Conservation (phyloP, 257 asterid genomes). For the Solanum appendiculatum region DNA sequence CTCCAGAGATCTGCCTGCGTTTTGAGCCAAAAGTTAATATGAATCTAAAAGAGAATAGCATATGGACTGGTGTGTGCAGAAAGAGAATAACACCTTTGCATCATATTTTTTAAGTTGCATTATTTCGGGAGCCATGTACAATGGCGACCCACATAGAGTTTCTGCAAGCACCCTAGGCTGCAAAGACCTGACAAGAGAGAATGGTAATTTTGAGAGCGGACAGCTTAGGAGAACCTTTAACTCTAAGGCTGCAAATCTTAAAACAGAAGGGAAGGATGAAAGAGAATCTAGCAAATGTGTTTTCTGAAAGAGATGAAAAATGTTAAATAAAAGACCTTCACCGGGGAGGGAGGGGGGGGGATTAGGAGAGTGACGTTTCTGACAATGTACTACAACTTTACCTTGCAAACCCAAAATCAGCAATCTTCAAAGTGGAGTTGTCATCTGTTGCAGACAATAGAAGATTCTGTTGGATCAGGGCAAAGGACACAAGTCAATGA, state of each 20-base stretch:
- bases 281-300: background rate
- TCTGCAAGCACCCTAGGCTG: slow-evolving; percentile 72
- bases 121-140: slow-evolving; percentile 98
- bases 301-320: background rate
- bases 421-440: slow-evolving; percentile 32
- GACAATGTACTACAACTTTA: slow-evolving; percentile 5
- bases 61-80: background rate
- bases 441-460: slow-evolving; percentile 32
- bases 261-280: background rate
- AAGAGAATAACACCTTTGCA: slow-evolving; percentile 59
- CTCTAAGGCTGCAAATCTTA: background rate
- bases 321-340: background rate
- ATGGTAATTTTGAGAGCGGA: background rate
- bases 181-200: slow-evolving; percentile 49
- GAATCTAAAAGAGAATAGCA: background rate
- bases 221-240: background rate
- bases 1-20: slow-evolving; percentile 98
- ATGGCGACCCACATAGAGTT: slow-evolving; percentile 88
- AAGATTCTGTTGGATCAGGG: slow-evolving; percentile 28
- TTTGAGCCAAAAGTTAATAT: slow-evolving; percentile 18
- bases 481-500: background rate
- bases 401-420: slow-evolving; percentile 83
- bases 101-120: slow-evolving; percentile 83
- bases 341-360: background rate
- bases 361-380: background rate